Evolutionary conservation across 176 grass and related monocot species (phyloP).

Genomic region (Neostapfia colusana): DNA sequence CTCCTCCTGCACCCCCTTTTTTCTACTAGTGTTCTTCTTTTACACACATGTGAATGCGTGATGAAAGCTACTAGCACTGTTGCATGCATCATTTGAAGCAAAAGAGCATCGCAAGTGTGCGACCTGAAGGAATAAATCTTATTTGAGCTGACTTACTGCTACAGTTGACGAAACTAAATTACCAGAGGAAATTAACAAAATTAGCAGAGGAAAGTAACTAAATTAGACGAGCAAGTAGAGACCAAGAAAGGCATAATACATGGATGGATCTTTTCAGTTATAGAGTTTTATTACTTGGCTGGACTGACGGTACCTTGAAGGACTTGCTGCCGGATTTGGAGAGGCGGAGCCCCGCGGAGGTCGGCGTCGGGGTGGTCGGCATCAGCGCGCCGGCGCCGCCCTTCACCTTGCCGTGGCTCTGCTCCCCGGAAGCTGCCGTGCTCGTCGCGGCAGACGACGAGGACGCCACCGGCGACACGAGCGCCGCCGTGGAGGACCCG

Average conservation of each 20-base stretch:
- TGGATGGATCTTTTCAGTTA: conserved; percentile 12
- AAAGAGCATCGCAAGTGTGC: conserved; percentile 46
- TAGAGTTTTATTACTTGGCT: neutral
- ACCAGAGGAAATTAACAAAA: too few species aligned
- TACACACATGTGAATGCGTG: conserved; percentile 7
- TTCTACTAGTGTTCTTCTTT: neutral
- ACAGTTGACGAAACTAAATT: neutral
- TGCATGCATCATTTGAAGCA: conserved; percentile 54
- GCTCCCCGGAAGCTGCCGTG: conserved; percentile 30
- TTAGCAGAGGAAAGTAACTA: too few species aligned
- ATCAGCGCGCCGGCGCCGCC: conserved; percentile 50
- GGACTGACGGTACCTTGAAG: conserved; percentile 54
- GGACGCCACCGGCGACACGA: conserved; percentile 52
- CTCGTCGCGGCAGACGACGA: conserved; percentile 51
- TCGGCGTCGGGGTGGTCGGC: conserved; percentile 86
- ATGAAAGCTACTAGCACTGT: conserved; percentile 36
- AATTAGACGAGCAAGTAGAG: conserved; percentile 12
- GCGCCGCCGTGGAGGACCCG: conserved; percentile 48
- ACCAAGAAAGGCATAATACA: neutral
- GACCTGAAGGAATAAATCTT: neutral
- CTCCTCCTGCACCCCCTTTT: conserved; percentile 41
- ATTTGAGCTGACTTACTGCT: conserved; percentile 4
- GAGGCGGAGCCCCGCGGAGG: conserved; percentile 74
- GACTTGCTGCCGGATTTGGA: conserved; percentile 89
- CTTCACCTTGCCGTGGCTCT: conserved; percentile 16